Base-by-base conservation (phyloP, 495 filamentous ascomycete species). In the Mytilinidion resinicola region DNA sequence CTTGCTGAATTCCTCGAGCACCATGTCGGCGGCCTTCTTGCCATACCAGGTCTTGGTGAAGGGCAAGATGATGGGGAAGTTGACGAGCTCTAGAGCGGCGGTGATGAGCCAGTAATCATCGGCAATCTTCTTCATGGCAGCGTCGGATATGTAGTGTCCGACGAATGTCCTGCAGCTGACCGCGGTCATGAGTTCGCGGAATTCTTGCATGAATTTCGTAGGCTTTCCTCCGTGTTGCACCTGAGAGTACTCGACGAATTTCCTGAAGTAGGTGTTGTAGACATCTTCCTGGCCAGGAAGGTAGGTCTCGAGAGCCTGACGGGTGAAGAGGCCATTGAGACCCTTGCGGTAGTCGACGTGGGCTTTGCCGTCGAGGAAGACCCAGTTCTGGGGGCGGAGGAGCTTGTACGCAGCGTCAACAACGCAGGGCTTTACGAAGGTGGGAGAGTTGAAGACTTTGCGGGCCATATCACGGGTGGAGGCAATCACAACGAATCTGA, bases 291-390 rank as follows among this genome's bases (percentile, higher is more conserved):
- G 87, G 54, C 89, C 87, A 52, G 93, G 93, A 6, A 98, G 83
- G 71, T 98, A 98, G 67, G 77, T 78, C 66, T 87, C 85, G 66
- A 98, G 83, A 36, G 93, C 89, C 69, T 86, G 83, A 62, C 91
- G 89, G 11, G 92, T 97, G 77, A 98, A 98, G 25, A 98, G 80
- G 51, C 85, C 86, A 70, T 97, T 97, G 58, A 98, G 78, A 58
- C 95, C 93, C 74, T 96, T 96, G 70, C 93, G 90, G 76, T 90
- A 98, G 59, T 98, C 93, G 56, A 96, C 89, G 67, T 98, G 93
- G 46, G 84, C 85, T 73, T 90, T 92, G 61, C 93, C 93, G 70
- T 97, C 93, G 67, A 98, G 77, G 77, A 98, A 98, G 8, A 98
- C 93, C 91, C 91, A 98, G 77, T 96, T 97, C 62, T 80, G 85